Evolutionary conservation across 768 basidiomycete species (phyloP).

Genomic region (Sarcomyxa edulis): DNA sequence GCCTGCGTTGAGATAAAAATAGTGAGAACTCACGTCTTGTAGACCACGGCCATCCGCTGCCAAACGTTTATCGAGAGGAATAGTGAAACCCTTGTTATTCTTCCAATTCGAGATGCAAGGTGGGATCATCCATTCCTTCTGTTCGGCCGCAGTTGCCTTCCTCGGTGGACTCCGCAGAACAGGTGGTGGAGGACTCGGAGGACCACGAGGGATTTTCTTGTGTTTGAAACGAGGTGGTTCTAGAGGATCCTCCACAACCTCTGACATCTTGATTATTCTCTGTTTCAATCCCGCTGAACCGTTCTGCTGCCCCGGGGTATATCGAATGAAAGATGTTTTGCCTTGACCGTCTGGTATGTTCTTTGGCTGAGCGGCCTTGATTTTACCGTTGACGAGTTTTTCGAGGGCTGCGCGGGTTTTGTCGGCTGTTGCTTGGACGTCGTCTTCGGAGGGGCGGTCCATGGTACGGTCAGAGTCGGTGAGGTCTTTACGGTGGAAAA

Average conservation of each 20-base stretch:
- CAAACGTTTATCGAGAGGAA: constrained; percentile 94
- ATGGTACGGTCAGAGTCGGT: constrained; percentile 66
- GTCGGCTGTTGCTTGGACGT: constrained; percentile 87
- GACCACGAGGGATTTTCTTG: constrained; percentile 97
- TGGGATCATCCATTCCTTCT: constrained; percentile 99
- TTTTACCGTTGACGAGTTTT: constrained; percentile 90
- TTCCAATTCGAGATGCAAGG: constrained; percentile 99
- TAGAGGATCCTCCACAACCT: constrained; percentile 94
- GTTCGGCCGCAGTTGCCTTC: constrained; percentile 93
- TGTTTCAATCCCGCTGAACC: constrained; percentile 73
- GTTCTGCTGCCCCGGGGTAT: constrained; percentile 90
- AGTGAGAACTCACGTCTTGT: constrained; percentile 75
- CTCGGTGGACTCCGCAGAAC: constrained; percentile 93
- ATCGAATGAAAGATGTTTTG: constrained; percentile 88
- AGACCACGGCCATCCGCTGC: constrained; percentile 98
- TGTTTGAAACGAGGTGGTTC: constrained; percentile 98
- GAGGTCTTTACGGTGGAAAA: constrained; percentile 85
- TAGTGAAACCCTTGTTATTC: constrained; percentile 99
- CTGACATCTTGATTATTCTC: constrained; percentile 98
- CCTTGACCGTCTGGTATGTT: constrained; percentile 83
- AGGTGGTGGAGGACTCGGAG: constrained; percentile 94
- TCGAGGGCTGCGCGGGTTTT: constrained; percentile 89
- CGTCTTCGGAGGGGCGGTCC: constrained; percentile 93
- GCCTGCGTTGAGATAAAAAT: background rate
- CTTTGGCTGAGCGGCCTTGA: constrained; percentile 98